Evolutionary conservation across 2,329 filamentous ascomycete genomes (phyloP), one percentile per base, ranked within the genome.

Genomic region (Pestalotiopsis sp.): DNA sequence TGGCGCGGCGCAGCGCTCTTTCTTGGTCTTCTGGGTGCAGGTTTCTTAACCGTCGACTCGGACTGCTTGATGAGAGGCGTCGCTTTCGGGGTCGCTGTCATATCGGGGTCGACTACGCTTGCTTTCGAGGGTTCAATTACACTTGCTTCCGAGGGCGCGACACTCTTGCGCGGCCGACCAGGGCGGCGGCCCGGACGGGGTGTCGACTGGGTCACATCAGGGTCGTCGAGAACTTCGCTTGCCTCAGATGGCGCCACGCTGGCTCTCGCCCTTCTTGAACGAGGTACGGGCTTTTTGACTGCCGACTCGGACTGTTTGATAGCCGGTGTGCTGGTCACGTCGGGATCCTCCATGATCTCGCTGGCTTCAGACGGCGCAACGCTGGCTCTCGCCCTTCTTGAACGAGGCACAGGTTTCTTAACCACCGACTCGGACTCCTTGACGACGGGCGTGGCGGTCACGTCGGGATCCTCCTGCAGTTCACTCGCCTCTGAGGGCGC

Each of bases 401-500:
- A 36, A 9, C 27, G 23, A 23, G 23, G n/a, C 17, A 14, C 57
- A 13, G 57, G 57, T 1, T 59, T 36, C 27, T 27, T 59, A 2
- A 36, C 12, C 17, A 14, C 57, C n/a, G 57, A 36, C 57, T 27
- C 27, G 23, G 57, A 59, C 45, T 52, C 45, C 20, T 52, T 52
- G n/a, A 52, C 20, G 45, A 20, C 83, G 64, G 87, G 82, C 11
- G 72, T 25, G 20, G 76, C 75, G 4, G 74, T 68, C 1, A 71
- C 75, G 25, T 74, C 31, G 7, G 31, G 31, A 7, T 36, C 31
- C 6, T 36, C 31, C 6, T 36, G 31, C 36, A 88, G 80, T 73
- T 91, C 86, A 70, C 89, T 88, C 6, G 88, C 84, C 75, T 92
- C 91, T 59, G 87, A 20, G 72, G 82, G 75, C 65, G 80, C 71